phyloP scores from a whole-genome alignment of 2,329 filamentous ascomycete species.

The Daldinia eschscholtzii region DNA sequence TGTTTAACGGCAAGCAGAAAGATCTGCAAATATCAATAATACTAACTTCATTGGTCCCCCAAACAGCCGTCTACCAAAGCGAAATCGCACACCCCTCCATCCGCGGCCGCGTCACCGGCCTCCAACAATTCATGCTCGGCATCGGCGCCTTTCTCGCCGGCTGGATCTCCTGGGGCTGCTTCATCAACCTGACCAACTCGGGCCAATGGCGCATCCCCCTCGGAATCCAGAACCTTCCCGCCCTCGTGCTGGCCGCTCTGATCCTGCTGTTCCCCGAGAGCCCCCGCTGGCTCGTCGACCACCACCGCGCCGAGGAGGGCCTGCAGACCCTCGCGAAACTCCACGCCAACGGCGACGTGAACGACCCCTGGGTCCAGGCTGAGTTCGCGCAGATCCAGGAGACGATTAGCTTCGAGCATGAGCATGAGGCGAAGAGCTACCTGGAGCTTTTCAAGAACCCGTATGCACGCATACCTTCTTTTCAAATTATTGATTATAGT shows the following conservation, averaged over 20 bases:
- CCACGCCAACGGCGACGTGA: conserved; percentile 75
- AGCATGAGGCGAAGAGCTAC: conserved; percentile 78
- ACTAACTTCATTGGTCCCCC: conserved; percentile 15
- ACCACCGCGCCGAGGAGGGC: conserved; percentile 74
- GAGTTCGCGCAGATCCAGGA: conserved; percentile 76
- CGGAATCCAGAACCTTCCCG: conserved; percentile 79
- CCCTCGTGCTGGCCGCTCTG: conserved; percentile 71
- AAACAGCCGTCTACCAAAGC: conserved; percentile 75
- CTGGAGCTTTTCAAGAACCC: conserved; percentile 74
- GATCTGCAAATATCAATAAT: neutral
- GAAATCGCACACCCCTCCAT: conserved; percentile 84
- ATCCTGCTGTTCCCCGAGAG: conserved; percentile 80
- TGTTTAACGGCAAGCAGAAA: no score
- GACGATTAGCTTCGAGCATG: conserved; percentile 73
- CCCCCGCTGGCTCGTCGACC: conserved; percentile 80
- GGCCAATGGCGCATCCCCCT: conserved; percentile 69
- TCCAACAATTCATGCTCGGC: conserved; percentile 88
- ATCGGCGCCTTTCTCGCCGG: conserved; percentile 78
- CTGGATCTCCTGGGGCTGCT: conserved; percentile 77
- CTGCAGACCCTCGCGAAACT: conserved; percentile 75
- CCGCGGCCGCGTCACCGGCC: conserved; percentile 77
- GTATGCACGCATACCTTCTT: conserved; percentile 31
- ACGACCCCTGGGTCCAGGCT: conserved; percentile 77
- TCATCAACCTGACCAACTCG: conserved; percentile 49
- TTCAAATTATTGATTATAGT: neutral